A percentile compares a stretch with the other conserved stretches of the same genome.
Evolutionary conservation across 2,329 filamentous ascomycete species (phyloP).

Genomic region (Diaporthe citri): DNA sequence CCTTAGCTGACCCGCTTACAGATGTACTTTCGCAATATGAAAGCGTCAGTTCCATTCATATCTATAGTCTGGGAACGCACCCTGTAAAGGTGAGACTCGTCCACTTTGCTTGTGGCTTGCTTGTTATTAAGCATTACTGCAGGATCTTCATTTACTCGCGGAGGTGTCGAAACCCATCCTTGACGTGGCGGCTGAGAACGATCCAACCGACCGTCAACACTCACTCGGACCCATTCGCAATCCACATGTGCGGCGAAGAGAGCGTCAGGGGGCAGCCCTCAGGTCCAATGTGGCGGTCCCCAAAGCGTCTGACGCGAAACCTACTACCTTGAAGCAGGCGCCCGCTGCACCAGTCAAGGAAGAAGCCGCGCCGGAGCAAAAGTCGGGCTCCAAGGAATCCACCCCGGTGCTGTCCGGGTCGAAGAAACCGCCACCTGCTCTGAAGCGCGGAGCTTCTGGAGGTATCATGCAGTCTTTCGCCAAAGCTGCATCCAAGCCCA

Average conservation of each 20-base stretch:
- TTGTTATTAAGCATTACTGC: slow-evolving; percentile 20
- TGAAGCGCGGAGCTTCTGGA: slow-evolving; percentile 71
- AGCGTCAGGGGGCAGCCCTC: slow-evolving; percentile 54
- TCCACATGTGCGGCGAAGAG: slow-evolving; percentile 69
- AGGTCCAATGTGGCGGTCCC: slow-evolving; percentile 46
- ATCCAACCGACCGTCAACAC: slow-evolving; percentile 69
- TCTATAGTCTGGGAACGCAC: slow-evolving; percentile 86
- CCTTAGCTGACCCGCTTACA: slow-evolving; percentile 52
- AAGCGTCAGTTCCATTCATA: slow-evolving; percentile 81
- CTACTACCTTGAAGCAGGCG: slow-evolving; percentile 43
- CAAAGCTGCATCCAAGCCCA: slow-evolving; percentile 68
- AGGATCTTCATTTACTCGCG: slow-evolving; percentile 77
- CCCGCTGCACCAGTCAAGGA: slow-evolving; percentile 48
- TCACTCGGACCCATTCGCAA: slow-evolving; percentile 83
- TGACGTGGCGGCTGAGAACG: slow-evolving; percentile 67
- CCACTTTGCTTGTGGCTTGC: not conserved
- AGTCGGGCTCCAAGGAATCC: slow-evolving; percentile 54
- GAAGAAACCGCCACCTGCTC: slow-evolving; percentile 54
- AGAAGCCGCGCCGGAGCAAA: slow-evolving; percentile 50
- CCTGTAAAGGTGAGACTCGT: slow-evolving; percentile 68
- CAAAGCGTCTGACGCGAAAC: slow-evolving; percentile 50
- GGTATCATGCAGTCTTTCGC: slow-evolving; percentile 86
- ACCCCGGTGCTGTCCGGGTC: slow-evolving; percentile 46
- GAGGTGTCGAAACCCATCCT: slow-evolving; percentile 76
- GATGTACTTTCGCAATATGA: slow-evolving; percentile 77